Percentiles rank a stretch among this genome's conserved stretches.
Conservation (phyloP, 2,329 filamentous ascomycete species). For the Ceratocystiopsis minuta region DNA sequence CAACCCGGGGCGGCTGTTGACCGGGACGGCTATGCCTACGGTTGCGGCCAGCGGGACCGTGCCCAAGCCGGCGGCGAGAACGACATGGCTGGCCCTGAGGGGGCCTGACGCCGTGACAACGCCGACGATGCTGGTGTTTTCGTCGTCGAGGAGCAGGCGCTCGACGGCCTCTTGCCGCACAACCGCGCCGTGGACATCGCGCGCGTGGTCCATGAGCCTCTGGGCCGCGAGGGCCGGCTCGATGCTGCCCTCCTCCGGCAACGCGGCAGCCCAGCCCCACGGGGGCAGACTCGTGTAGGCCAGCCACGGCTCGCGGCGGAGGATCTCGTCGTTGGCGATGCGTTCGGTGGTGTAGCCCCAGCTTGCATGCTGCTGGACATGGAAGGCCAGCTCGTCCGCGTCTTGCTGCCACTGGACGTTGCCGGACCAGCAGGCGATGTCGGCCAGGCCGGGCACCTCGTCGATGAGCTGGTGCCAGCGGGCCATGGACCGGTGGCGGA, state of each 20-base stretch:
- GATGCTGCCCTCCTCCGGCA: constrained; percentile 14
- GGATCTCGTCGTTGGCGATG: constrained; percentile 8
- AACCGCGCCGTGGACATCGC: neutral
- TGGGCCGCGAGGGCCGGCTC: constrained; percentile 13
- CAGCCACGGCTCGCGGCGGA: constrained; percentile 7
- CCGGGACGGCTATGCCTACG: constrained; percentile 11
- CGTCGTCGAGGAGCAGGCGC: constrained; percentile 6
- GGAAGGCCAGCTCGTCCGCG: constrained; percentile 11
- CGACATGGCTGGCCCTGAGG: constrained; percentile 13
- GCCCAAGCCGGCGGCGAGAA: constrained; percentile 15
- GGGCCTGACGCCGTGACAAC: constrained; percentile 7
- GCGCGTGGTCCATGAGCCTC: constrained; percentile 1
- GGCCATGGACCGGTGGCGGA: constrained; percentile 14
- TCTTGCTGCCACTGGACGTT: constrained; percentile 12
- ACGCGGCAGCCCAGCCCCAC: constrained; percentile 9
- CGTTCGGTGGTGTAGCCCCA: constrained; percentile 14
- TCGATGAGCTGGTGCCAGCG: constrained; percentile 12
- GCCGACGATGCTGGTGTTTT: constrained; percentile 6
- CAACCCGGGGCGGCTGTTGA: constrained; percentile 11
- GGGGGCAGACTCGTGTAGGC: constrained; percentile 6
- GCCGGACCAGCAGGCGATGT: constrained; percentile 12
- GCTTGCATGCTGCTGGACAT: constrained; percentile 9
- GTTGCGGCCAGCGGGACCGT: constrained; percentile 12
- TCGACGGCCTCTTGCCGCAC: neutral
- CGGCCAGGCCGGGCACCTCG: constrained; percentile 10